Evolutionary conservation across 2,329 filamentous ascomycete genomes (phyloP).

Genomic region (Paecilomyces fulvus): DNA sequence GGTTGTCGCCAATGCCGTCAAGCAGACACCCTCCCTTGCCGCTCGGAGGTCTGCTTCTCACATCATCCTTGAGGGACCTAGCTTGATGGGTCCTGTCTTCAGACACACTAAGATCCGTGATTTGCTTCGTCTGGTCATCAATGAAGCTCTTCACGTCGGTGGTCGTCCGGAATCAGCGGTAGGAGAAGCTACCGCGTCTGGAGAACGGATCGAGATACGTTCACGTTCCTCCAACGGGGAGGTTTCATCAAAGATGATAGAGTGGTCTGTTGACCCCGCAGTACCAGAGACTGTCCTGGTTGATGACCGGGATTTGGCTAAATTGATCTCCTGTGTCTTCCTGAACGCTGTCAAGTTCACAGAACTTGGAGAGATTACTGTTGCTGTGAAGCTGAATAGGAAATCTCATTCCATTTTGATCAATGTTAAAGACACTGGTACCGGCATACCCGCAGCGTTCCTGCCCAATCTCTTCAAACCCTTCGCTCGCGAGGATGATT

Average conservation of each 20-base stretch:
- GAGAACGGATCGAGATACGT: constrained; percentile 39
- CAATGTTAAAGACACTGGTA: constrained; percentile 57
- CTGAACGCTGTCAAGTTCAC: constrained; percentile 66
- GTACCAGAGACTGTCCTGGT: constrained; percentile 42
- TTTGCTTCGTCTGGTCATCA: constrained; percentile 38
- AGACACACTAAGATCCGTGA: constrained; percentile 39
- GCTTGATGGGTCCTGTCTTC: constrained; percentile 25
- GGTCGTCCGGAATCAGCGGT: constrained; percentile 41
- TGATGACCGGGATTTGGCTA: constrained; percentile 56
- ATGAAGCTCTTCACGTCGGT: constrained; percentile 40
- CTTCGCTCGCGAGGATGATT: constrained; percentile 61
- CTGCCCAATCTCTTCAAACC: constrained; percentile 60
- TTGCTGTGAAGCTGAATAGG: constrained; percentile 46
- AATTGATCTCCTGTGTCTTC: constrained; percentile 55
- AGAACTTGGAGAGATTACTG: constrained; percentile 51
- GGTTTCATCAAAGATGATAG: constrained; percentile 35
- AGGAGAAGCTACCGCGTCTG: constrained; percentile 34
- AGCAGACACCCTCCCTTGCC: constrained; percentile 26
- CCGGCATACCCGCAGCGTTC: constrained; percentile 59
- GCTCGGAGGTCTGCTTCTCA: constrained; percentile 28
- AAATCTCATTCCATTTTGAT: constrained; percentile 50
- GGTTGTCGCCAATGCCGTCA: constrained; percentile 30
- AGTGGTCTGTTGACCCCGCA: constrained; percentile 40
- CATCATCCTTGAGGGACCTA: constrained; percentile 27
- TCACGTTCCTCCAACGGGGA: constrained; percentile 38